phyloP scores from a whole-genome alignment of 345 rosid species.

The Pistacia vera region DNA sequence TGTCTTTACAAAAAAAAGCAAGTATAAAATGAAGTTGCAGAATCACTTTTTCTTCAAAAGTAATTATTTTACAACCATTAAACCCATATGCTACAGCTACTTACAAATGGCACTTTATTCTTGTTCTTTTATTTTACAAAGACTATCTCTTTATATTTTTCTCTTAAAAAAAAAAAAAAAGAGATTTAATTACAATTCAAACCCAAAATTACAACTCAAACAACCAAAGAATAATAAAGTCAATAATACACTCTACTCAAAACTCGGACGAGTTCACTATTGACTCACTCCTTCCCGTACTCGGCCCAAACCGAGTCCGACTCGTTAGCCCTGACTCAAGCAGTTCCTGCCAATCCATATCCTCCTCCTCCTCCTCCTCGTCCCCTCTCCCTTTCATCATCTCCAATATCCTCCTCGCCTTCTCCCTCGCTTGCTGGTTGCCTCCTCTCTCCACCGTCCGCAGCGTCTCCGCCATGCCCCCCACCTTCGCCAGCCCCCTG shows the following conservation, averaged over 20 bases:
- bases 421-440: conserved; percentile 48
- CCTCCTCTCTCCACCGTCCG: conserved; percentile 46
- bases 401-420: conserved; percentile 53
- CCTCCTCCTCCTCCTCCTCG: conserved; percentile 42
- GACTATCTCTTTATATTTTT: too few relatives aligned
- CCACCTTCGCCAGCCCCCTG: conserved; percentile 71
- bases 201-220: too few relatives aligned
- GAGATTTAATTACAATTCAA: not conserved
- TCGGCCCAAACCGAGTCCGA: conserved; percentile 31
- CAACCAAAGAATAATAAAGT: not conserved
- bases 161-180: not conserved
- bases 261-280: conserved; percentile 52
- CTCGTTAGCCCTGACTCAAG: conserved; percentile 50
- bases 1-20: too few relatives aligned
- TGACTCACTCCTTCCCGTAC: conserved; percentile 28
- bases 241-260: conserved; percentile 17
- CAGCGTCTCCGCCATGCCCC: conserved; percentile 61
- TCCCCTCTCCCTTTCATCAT: conserved; percentile 36
- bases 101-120: conserved; percentile 6
- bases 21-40: too few relatives aligned
- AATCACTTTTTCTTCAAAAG: too few relatives aligned
- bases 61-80: not conserved
- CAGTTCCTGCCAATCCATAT: conserved; percentile 79
- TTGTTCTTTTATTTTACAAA: not conserved
- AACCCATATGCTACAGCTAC: not conserved